phyloP scores from a whole-genome alignment of 805 yeast genomes.

The Dipodascopsis tothii region DNA sequence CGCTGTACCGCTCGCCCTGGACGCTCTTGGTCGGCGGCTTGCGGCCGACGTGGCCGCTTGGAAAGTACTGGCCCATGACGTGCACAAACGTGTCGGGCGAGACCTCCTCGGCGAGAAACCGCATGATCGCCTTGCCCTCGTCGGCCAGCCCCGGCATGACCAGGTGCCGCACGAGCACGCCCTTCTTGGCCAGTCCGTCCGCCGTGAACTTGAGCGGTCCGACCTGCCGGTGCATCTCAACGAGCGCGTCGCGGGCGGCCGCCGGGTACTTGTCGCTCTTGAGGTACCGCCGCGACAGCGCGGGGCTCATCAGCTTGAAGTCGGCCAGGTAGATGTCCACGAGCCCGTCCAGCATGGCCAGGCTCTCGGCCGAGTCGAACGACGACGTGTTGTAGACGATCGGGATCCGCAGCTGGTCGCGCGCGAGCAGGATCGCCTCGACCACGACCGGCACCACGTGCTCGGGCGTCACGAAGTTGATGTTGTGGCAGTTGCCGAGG shows the following conservation, averaged over 20 bases:
- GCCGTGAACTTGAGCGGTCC: conserved; percentile 22
- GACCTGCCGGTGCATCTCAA: conserved; percentile 22
- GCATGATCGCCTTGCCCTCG: conserved; percentile 15
- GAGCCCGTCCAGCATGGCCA: conserved; percentile 19
- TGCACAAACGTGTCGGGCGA: conserved; percentile 20
- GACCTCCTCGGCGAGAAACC: conserved; percentile 21
- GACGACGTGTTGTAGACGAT: conserved; percentile 24
- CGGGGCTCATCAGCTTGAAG: conserved; percentile 21
- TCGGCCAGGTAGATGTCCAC: conserved; percentile 24
- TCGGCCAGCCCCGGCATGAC: conserved; percentile 21
- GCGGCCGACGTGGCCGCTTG: conserved; percentile 22
- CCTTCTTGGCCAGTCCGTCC: conserved; percentile 23
- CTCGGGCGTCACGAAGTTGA: conserved; percentile 24
- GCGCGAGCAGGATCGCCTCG: conserved; percentile 20
- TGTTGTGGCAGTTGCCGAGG: conserved; percentile 21
- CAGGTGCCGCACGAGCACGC: conserved; percentile 20
- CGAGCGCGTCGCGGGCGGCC: conserved; percentile 17
- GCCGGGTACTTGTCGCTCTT: conserved; percentile 18
- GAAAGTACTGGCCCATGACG: conserved; percentile 22
- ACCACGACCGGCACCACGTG: conserved; percentile 23
- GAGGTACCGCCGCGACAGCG: conserved; percentile 11
- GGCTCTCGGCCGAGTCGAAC: conserved; percentile 19
- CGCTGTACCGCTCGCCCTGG: conserved; percentile 16
- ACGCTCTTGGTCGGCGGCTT: conserved; percentile 7
- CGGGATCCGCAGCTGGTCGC: conserved; percentile 17